Percentiles rank a stretch among this genome's conserved stretches.
phyloP scores from a whole-genome alignment of 2,329 filamentous ascomycete species.

The Coniella lustricola region DNA sequence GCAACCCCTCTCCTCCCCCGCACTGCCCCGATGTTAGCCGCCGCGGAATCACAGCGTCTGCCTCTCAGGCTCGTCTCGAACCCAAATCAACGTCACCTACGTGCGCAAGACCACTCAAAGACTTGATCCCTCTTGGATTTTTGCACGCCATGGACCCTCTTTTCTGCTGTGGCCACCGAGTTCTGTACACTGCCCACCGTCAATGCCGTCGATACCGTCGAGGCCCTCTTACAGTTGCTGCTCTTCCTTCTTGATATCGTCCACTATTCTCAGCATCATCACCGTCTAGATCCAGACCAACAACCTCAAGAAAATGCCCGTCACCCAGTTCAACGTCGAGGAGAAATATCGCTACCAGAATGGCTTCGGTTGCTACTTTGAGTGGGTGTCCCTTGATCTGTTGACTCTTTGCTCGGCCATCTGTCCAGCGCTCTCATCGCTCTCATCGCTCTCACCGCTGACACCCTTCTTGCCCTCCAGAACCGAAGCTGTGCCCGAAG shows the following conservation, averaged over 20 bases:
- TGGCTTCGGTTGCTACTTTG: constrained; percentile 71
- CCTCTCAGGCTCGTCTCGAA: neutral
- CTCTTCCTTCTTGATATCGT: neutral
- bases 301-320: constrained; percentile 34
- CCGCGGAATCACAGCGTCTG: constrained; percentile 6
- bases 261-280: neutral
- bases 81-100: constrained; percentile 5
- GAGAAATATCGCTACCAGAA: constrained; percentile 68
- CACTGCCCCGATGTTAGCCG: constrained; percentile 15
- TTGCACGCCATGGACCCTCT: constrained; percentile 4
- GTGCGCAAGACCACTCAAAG: no score
- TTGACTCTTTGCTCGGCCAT: neutral
- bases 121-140: no score
- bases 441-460: no score
- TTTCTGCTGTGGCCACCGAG: neutral
- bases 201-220: no score
- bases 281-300: neutral
- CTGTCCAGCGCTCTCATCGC: no score
- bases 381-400: constrained; percentile 43
- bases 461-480: constrained; percentile 41
- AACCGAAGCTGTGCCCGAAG: constrained; percentile 67
- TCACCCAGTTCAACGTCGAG: constrained; percentile 39
- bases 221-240: no score
- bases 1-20: no score
- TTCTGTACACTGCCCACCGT: no score